A percentile compares a stretch with the other conserved stretches of the same genome.
These are phyloP conservation scores for Didymella pinodella DNA, from an alignment of 2,329 filamentous ascomycete species.

Conservation along the genomic window DNA sequence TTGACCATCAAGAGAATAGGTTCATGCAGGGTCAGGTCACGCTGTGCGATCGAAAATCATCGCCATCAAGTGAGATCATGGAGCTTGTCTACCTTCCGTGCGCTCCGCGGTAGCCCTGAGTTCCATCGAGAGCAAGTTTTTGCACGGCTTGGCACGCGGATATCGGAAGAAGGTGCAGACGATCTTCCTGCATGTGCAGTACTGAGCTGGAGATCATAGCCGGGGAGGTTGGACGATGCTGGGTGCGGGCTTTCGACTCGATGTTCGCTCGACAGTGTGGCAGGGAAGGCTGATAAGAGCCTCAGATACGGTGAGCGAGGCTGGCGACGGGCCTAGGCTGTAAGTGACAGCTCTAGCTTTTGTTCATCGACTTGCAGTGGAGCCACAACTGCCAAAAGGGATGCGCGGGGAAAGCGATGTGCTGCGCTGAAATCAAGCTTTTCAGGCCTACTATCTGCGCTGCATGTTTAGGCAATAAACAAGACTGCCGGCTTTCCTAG, in stretches of 20 bases:
- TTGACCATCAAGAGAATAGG: background rate
- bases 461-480: slow-evolving; percentile 5
- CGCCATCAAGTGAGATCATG: slow-evolving; percentile 18
- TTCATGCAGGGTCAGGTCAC: slow-evolving; percentile 16
- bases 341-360: slow-evolving; percentile 12
- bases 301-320: slow-evolving; percentile 12
- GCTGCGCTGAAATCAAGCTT: slow-evolving; percentile 15
- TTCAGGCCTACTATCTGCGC: slow-evolving; percentile 15
- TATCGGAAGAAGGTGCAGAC: slow-evolving; percentile 8
- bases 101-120: background rate
- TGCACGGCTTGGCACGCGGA: slow-evolving; percentile 9
- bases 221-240: slow-evolving; percentile 13
- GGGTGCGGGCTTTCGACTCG: background rate
- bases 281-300: slow-evolving; percentile 14
- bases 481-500: slow-evolving; percentile 13
- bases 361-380: slow-evolving; percentile 6
- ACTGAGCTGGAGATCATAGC: slow-evolving; percentile 7
- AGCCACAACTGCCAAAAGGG: slow-evolving; percentile 6
- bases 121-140: background rate
- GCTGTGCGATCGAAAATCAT: background rate
- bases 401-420: slow-evolving; percentile 3
- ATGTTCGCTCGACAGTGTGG: slow-evolving; percentile 1
- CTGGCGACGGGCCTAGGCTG: slow-evolving; percentile 16
- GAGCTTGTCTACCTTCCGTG: slow-evolving; percentile 10
- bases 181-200: slow-evolving; percentile 1